Percentiles rank a stretch among this genome's conserved stretches.
Evolutionary conservation across 2,329 filamentous ascomycete species (phyloP).

Genomic region (Diaporthe citriasiana): DNA sequence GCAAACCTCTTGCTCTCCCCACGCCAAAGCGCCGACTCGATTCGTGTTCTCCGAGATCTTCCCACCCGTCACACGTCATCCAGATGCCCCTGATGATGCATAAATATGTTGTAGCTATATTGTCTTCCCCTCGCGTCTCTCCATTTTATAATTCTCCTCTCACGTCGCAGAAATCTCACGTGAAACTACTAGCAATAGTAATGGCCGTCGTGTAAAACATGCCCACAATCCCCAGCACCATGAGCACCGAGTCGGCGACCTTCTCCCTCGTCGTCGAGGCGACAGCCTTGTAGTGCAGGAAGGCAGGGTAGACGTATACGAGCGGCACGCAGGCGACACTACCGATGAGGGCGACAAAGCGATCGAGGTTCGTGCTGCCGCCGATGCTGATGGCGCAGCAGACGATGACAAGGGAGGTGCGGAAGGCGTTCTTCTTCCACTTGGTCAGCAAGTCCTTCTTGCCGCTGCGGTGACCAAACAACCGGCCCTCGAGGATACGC

Average conservation of each 20-base stretch:
- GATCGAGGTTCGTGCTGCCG: slow-evolving; percentile 78
- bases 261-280: slow-evolving; percentile 70
- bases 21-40: slow-evolving; percentile 20
- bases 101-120: not conserved
- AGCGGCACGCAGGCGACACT: slow-evolving; percentile 81
- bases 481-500: slow-evolving; percentile 76
- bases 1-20: not conserved
- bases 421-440: slow-evolving; percentile 82
- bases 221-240: slow-evolving; percentile 72
- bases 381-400: slow-evolving; percentile 74
- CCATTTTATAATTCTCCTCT: not conserved
- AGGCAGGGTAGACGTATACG: slow-evolving; percentile 83
- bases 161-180: slow-evolving; percentile 38
- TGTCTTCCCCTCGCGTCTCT: not conserved
- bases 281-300: slow-evolving; percentile 77
- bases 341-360: slow-evolving; percentile 81
- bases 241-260: slow-evolving; percentile 71
- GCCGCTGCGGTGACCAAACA: slow-evolving; percentile 78
- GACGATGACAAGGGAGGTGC: slow-evolving; percentile 67
- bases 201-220: slow-evolving; percentile 81
- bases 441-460: slow-evolving; percentile 76
- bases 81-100: slow-evolving; percentile 16
- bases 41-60: not conserved
- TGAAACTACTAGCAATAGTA: slow-evolving; percentile 64
- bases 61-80: not conserved